Percentiles rank a stretch among this genome's conserved stretches.
Conservation (phyloP, 345 rosid species). For the Gossypium bickii region DNA sequence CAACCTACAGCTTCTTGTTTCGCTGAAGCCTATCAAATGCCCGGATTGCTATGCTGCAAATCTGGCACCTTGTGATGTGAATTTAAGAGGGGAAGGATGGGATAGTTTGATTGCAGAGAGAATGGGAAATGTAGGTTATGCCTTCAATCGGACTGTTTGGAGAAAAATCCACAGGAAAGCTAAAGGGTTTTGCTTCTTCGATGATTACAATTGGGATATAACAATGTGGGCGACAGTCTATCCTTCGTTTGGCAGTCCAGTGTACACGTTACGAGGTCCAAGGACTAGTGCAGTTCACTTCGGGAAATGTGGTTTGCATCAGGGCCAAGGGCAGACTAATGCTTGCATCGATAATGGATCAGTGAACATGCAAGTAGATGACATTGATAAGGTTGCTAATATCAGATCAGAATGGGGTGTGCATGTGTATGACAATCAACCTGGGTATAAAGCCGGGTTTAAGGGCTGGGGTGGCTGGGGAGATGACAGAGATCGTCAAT, state of each 20-base stretch:
- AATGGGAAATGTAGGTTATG: constrained; percentile 92
- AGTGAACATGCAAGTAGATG: constrained; percentile 52
- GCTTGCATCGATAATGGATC: constrained; percentile 79
- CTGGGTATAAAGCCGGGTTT: constrained; percentile 94
- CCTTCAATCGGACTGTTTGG: constrained; percentile 84
- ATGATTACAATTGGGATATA: constrained; percentile 98
- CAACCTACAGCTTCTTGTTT: constrained; percentile 66
- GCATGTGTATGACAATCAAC: constrained; percentile 51
- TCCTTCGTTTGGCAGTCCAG: constrained; percentile 86
- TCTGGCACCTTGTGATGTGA: constrained; percentile 89
- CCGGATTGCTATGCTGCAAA: constrained; percentile 89
- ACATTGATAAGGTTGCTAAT: constrained; percentile 53
- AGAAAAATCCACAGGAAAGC: constrained; percentile 74
- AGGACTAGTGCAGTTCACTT: constrained; percentile 92
- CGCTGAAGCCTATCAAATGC: constrained; percentile 63
- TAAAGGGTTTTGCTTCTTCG: constrained; percentile 80
- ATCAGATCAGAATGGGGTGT: constrained; percentile 62
- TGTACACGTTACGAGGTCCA: constrained; percentile 79
- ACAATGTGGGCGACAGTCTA: constrained; percentile 97
- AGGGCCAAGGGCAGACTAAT: constrained; percentile 57
- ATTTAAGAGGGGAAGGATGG: constrained; percentile 77
- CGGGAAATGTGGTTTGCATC: constrained; percentile 98
- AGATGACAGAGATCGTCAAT: constrained; percentile 67
- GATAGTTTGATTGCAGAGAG: constrained; percentile 75
- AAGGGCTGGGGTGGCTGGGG: constrained; percentile 99